Evolutionary conservation across 2,329 filamentous ascomycete genomes (phyloP).

Genomic region (Didymella pomorum): DNA sequence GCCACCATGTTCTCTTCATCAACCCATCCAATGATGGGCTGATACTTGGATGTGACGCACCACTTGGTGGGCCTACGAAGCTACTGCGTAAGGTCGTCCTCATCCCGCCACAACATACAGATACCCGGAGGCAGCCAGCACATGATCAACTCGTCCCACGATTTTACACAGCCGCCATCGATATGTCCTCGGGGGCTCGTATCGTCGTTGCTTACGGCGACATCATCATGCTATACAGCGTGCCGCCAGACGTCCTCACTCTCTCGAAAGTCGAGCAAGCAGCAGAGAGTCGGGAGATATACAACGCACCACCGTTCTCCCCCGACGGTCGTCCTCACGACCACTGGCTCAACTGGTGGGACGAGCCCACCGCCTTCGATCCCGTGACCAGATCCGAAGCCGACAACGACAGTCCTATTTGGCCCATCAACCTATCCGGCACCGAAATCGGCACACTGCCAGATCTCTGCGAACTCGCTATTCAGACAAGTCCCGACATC

Average conservation of each 20-base stretch:
- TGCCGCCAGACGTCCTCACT: slow-evolving; percentile 61
- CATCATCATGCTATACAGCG: slow-evolving; percentile 65
- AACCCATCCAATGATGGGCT: slow-evolving; percentile 65
- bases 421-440: slow-evolving; percentile 61
- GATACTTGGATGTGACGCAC: slow-evolving; percentile 68
- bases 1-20: slow-evolving; percentile 70
- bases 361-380: slow-evolving; percentile 20
- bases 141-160: slow-evolving; percentile 51
- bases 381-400: slow-evolving; percentile 1
- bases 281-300: slow-evolving; percentile 31
- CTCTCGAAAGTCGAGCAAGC: slow-evolving; percentile 43
- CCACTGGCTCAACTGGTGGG: slow-evolving; percentile 45
- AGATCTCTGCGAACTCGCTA: slow-evolving; percentile 60
- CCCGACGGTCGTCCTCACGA: slow-evolving; percentile 28
- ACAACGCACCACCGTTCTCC: slow-evolving; percentile 24
- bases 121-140: background rate
- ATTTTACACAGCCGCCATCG: slow-evolving; percentile 64
- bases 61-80: slow-evolving; percentile 63
- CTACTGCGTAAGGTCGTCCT: slow-evolving; percentile 68
- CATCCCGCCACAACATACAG: slow-evolving; percentile 44
- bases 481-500: slow-evolving; percentile 57
- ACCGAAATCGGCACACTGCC: slow-evolving; percentile 58
- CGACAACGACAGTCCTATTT: slow-evolving; percentile 37
- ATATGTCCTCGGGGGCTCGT: slow-evolving; percentile 65
- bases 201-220: slow-evolving; percentile 66